A percentile compares a stretch with the other conserved stretches of the same genome.
Evolutionary conservation across 2,329 filamentous ascomycete genomes (phyloP).

Genomic region (Botrytis porri): DNA sequence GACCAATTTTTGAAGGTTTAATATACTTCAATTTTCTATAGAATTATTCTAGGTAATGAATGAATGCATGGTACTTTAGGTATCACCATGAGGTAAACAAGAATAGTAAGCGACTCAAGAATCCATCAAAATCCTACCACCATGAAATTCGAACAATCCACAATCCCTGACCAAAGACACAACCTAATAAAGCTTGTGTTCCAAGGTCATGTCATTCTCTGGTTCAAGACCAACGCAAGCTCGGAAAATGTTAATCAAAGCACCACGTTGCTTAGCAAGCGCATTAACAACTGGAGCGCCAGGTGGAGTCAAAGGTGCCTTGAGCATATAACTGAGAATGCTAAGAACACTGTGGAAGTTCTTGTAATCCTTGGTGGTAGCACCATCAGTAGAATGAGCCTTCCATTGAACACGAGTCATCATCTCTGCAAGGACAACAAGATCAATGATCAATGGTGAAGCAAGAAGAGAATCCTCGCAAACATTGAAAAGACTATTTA

Average conservation of each 20-base stretch:
- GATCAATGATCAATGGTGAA: slow-evolving; percentile 93
- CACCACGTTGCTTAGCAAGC: slow-evolving; percentile 90
- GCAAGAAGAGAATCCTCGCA: slow-evolving; percentile 97
- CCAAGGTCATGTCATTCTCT: slow-evolving; percentile 97
- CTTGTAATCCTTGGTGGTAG: slow-evolving; percentile 67
- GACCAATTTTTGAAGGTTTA: not conserved
- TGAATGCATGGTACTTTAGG: slow-evolving; percentile 36
- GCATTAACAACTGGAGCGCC: slow-evolving; percentile 96
- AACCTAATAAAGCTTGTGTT: slow-evolving; percentile 88
- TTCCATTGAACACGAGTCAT: slow-evolving; percentile 99
- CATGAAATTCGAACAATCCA: not conserved
- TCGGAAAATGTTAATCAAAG: slow-evolving; percentile 97
- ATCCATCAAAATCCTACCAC: slow-evolving; percentile 1
- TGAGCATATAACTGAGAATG: slow-evolving; percentile 98
- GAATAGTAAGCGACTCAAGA: slow-evolving; percentile 20
- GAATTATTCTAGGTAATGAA: slow-evolving; percentile 31
- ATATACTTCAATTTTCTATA: slow-evolving; percentile 6
- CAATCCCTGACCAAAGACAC: not conserved
- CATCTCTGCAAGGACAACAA: slow-evolving; percentile 90
- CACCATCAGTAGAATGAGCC: slow-evolving; percentile 52
- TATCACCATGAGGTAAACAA: slow-evolving; percentile 31
- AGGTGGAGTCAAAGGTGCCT: slow-evolving; percentile 89
- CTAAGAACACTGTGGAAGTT: slow-evolving; percentile 96
- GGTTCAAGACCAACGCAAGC: slow-evolving; percentile 95
- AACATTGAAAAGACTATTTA: slow-evolving; percentile 83